Evolutionary conservation across 768 basidiomycete species (phyloP), one percentile per base, ranked within the genome.

Genomic region (Leccinum aurantiacum): DNA sequence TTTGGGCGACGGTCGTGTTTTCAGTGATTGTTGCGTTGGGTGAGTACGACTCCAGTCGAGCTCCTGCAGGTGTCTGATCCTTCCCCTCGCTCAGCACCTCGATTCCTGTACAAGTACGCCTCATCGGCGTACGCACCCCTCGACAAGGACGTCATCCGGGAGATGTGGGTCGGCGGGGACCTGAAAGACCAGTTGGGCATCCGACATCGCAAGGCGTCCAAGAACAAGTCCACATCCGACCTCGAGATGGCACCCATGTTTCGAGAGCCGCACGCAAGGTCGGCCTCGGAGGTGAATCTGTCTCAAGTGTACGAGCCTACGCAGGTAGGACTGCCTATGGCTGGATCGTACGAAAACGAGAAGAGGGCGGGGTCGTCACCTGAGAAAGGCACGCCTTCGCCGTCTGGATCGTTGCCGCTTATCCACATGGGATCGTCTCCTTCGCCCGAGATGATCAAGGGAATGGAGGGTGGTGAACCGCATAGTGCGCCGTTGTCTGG

Each of bases 71-170:
- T 41, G 4, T 56, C 56, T 69, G 33, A 67, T 55, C n/a, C 50
- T 33, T 19, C 41, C 27, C n/a, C 17, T 48, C n/a, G 4, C 24
- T 22, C 61, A 93, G 91, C 86, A 6, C 96, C 96, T 0, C 84
- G 92, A 15, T 93, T 91, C 78, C 56, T 95, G 33, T 78, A 86
- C 74, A 91, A 92, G 69, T 93, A 84, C 70, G 69, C 88, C 61
- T 78, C 82, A 10, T 79, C 86, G 1, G 82, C 87, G 1, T 97
- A 95, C 67, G 75, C 72, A 52, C 95, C 95, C 3, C 77, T 87
- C 17, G 96, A 98, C 79, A 89, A 86, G 70, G 91, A 97, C 66
- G 87, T 98, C 58, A 80, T 98, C 8, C 87, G 96, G 29, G 96
- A 98, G 78, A 89, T 87, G 84, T 93, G 91, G 91, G 90, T 93